These are phyloP conservation scores for Phialocephala sp. DNA, from an alignment of 2,329 filamentous ascomycete genomes.

Conservation along the genomic window DNA sequence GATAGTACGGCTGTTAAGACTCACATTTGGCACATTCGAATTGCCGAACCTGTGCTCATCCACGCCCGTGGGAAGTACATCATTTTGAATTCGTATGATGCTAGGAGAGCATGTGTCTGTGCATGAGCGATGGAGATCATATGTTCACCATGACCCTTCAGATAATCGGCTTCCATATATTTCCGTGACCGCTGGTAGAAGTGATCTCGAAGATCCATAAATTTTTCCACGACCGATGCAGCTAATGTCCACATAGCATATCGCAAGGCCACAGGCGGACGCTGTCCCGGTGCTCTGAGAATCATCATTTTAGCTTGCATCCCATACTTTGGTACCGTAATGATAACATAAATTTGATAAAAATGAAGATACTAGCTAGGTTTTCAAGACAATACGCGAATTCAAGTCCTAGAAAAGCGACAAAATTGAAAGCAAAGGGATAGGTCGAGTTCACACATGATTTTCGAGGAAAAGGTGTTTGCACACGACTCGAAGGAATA, in stretches of 20 bases:
- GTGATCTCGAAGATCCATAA: slow-evolving; percentile 76
- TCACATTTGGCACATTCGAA: slow-evolving; percentile 84
- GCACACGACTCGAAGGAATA: background rate
- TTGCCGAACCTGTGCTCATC: slow-evolving; percentile 85
- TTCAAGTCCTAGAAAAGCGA: too few species aligned
- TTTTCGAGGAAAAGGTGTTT: background rate
- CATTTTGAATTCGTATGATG: slow-evolving; percentile 91
- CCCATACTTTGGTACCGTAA: background rate
- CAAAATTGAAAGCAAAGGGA: too few species aligned
- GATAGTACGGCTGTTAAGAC: slow-evolving; percentile 49
- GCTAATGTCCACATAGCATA: slow-evolving; percentile 97
- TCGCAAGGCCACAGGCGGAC: slow-evolving; percentile 84
- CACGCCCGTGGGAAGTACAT: slow-evolving; percentile 97
- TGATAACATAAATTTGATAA: background rate
- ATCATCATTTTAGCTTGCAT: slow-evolving; percentile 22
- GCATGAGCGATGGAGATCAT: slow-evolving; percentile 86
- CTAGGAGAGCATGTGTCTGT: slow-evolving; percentile 81
- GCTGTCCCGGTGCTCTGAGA: slow-evolving; percentile 73
- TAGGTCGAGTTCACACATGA: too few species aligned
- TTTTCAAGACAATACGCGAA: too few species aligned
- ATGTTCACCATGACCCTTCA: slow-evolving; percentile 89
- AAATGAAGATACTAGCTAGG: background rate
- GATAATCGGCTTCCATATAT: slow-evolving; percentile 86
- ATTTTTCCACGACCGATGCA: slow-evolving; percentile 85
- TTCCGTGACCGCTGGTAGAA: slow-evolving; percentile 91